A percentile compares a stretch with the other conserved stretches of the same genome.
These are phyloP conservation scores for Candida maltosa DNA, from an alignment of 805 yeast species.

Conservation along the genomic window DNA sequence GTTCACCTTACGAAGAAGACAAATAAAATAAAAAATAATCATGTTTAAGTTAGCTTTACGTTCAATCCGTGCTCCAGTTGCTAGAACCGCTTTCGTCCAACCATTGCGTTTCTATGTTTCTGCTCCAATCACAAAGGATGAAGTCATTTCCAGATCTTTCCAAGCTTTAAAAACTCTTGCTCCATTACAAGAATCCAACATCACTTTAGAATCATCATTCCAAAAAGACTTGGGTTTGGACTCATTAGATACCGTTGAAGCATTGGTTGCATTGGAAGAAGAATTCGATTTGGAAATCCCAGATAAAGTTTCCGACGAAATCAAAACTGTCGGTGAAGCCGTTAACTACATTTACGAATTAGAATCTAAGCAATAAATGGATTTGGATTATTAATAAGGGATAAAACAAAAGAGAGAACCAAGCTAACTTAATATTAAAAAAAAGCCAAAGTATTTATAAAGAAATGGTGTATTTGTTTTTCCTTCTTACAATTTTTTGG, in stretches of 20 bases:
- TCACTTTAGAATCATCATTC: constrained; percentile 49
- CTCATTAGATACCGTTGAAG: constrained; percentile 92
- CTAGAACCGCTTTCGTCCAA: constrained; percentile 25
- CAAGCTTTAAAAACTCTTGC: constrained; percentile 67
- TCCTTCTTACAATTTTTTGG: too few relatives aligned
- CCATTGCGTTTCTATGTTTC: constrained; percentile 53
- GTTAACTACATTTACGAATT: constrained; percentile 79
- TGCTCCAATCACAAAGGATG: constrained; percentile 68
- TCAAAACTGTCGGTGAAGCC: constrained; percentile 92
- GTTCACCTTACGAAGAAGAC: too few relatives aligned
- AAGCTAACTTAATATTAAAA: background rate
- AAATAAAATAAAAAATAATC: constrained; percentile 2
- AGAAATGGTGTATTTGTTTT: too few relatives aligned
- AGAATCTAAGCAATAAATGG: constrained; percentile 30
- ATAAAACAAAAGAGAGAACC: background rate
- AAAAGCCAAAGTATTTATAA: too few relatives aligned
- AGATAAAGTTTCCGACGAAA: constrained; percentile 88
- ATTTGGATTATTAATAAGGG: too few relatives aligned
- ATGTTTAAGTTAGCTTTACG: constrained; percentile 57
- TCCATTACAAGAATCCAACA: constrained; percentile 43
- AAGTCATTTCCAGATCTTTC: constrained; percentile 76
- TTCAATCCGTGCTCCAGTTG: constrained; percentile 31
- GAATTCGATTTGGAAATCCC: constrained; percentile 78
- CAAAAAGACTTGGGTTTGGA: constrained; percentile 82
- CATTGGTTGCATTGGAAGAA: constrained; percentile 94